These are phyloP conservation scores for Infundibulicybe gibba DNA, from an alignment of 768 basidiomycete species.

Conservation along the genomic window DNA sequence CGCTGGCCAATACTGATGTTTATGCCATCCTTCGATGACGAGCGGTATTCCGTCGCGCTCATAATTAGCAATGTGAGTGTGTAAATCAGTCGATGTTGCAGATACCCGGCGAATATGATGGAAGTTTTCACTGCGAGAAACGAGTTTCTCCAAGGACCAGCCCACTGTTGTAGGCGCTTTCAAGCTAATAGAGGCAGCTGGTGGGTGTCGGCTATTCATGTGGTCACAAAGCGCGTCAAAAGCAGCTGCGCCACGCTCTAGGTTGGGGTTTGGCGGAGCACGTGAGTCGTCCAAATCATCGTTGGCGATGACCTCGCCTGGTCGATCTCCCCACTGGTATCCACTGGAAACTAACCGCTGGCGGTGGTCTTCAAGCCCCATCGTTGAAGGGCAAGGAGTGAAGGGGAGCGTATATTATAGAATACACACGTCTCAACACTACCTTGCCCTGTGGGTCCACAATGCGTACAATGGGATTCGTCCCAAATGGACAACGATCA, in stretches of 20 bases:
- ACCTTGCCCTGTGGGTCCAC: no score
- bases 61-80: slow-evolving; percentile 33
- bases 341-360: not conserved
- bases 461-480: no score
- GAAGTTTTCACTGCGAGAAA: slow-evolving; percentile 16
- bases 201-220: slow-evolving; percentile 5
- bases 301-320: slow-evolving; percentile 2
- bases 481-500: no score
- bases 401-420: not conserved
- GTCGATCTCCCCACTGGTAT: slow-evolving; percentile 13
- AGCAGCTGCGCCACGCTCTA: not conserved
- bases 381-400: not conserved
- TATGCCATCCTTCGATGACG: slow-evolving; percentile 60
- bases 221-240: slow-evolving; percentile 4
- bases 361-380: slow-evolving; percentile 16
- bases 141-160: slow-evolving; percentile 44
- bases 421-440: no score
- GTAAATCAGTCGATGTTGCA: slow-evolving; percentile 22
- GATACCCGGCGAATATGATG: slow-evolving; percentile 32
- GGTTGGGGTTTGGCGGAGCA: slow-evolving; percentile 2
- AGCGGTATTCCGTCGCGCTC: slow-evolving; percentile 56
- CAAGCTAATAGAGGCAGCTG: not conserved
- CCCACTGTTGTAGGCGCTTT: slow-evolving; percentile 15
- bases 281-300: slow-evolving; percentile 5
- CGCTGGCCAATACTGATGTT: slow-evolving; percentile 50